Evolutionary conservation across 2,329 filamentous ascomycete species (phyloP), one percentile per base, ranked within the genome.

Genomic region (Ciborinia camelliae): DNA sequence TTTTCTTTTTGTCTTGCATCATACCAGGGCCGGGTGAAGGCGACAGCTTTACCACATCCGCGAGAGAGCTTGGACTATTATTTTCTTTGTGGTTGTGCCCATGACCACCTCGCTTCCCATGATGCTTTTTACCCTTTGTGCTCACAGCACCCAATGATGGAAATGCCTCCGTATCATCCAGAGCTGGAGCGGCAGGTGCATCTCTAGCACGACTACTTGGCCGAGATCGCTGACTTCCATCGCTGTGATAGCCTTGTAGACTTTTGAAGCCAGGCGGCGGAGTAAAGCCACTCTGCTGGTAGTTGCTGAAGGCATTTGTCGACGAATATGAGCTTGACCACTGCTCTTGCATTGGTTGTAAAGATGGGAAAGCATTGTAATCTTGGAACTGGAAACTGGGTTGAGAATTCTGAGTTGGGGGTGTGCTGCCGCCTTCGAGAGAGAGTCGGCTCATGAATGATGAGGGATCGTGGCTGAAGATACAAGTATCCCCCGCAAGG

Each of bases 111-210:
- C 93, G 86, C 78, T 97, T 97, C 43, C 92, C 93, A 75, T 97
- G 92, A 74, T 96, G 91, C 74, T 97, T 96, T 79, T 97, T 97
- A 61, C 86, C 86, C 76, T 95, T 95, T 32, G 83, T 80, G 59
- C 86, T 82, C 35, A 86, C 90, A 43, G 92, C 91, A 7, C 92
- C 91, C 3, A 99, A 83, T 10, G 90, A 91, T 9, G 95, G 95
- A 73, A 99, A 99, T 0, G 94, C 95, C 73, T 99, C 95, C 26
- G 91, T 94, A 73, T 99, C 95, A 74, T 98, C 93, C 30, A 97
- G 88, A 26, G 91, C 87, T 37, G 90, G 89, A 18, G 90, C 89
- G 30, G 86, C 82, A 39, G 87, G 86, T 35, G 86, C 68, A n/a
- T 87, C 84, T 76, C 77, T 73, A 81, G 81, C 82, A 43, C 93